phyloP scores from a whole-genome alignment of 1,284 basidiomycete species.

The Papiliotrema nemorosa region DNA sequence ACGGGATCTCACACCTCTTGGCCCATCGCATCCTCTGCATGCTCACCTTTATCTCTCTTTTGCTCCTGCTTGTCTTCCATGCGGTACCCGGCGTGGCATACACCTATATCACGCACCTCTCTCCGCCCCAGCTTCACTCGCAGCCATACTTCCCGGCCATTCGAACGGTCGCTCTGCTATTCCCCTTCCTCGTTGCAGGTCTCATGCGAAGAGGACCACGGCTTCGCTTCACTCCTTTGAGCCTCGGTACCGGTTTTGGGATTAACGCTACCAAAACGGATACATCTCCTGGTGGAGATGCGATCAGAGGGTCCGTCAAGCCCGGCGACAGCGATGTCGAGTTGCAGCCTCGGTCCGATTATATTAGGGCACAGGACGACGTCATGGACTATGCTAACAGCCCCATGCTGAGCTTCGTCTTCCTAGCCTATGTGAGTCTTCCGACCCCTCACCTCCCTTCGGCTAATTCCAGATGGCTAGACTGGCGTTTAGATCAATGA shows the following conservation, averaged over 20 bases:
- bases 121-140: conserved; percentile 9
- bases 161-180: conserved; percentile 6
- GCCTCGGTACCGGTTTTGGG: conserved; percentile 38
- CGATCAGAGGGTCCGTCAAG: conserved; percentile 11
- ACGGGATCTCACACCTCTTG: conserved; percentile 2
- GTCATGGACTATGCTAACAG: conserved; percentile 43
- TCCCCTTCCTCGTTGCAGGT: conserved; percentile 20
- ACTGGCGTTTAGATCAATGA: conserved; percentile 25
- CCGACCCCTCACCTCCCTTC: neutral
- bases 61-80: conserved; percentile 21
- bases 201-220: conserved; percentile 41
- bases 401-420: conserved; percentile 40
- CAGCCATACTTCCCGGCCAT: conserved; percentile 4
- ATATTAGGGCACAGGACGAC: conserved; percentile 15
- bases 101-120: conserved; percentile 19
- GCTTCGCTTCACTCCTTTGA: conserved; percentile 28
- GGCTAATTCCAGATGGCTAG: conserved; percentile 24
- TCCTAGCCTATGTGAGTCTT: conserved; percentile 38
- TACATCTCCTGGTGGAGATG: neutral
- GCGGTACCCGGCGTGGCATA: conserved; percentile 28
- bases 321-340: conserved; percentile 2
- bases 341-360: neutral
- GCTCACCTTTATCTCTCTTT: conserved; percentile 14
- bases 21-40: conserved; percentile 18
- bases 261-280: conserved; percentile 12